Evolutionary conservation across 192 early-diverging fungal species (phyloP), one percentile per base, ranked within the genome.

Genomic region (Geosiphon pyriformis): DNA sequence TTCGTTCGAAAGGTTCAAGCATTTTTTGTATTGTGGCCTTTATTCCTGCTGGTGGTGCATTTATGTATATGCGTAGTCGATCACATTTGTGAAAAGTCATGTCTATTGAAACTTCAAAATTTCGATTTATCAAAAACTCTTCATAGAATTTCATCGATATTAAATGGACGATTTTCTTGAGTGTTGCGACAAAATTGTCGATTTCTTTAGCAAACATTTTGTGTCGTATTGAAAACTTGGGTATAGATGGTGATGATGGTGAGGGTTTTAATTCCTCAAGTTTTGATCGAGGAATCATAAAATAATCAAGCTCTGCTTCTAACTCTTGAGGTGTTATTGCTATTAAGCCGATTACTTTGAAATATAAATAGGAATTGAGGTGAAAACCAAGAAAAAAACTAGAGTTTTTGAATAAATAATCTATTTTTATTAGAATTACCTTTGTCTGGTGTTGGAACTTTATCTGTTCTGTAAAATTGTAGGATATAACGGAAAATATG

Each of bases 251-350:
- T 2, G 6, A 10, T 20, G 53, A 23, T 55, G 53, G 53, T 2
- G 6, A 10, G 12, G 53, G 53, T 4, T 55, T 55, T 55, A 23
- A 11, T 20, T 29, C 22, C 12, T 2, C 1, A 29, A 23, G 53
- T 55, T 55, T 55, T 26, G 20, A 12, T 26, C 53, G 53, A 20
- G 53, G 53, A 20, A 55, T 55, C 53, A 55, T 55, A 29, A 55
- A 55, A 23, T 26, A 55, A 29, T 55, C 53, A 20, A 55, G 23
- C 23, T 55, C 53, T 29, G 12, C 53, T 26, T 55, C 53, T 12
- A 55, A 29, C 27, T 55, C 53, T 55, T 55, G 22, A 12, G 20
- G 53, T 26, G 53, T 26, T 26, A 55, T 55, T 11, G 53, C 18
- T 55, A 55, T 29, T 1, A 1, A 29, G 12, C 22, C 27, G 12